phyloP scores from a whole-genome alignment of 306 rosid species.

The Malus fusca region DNA sequence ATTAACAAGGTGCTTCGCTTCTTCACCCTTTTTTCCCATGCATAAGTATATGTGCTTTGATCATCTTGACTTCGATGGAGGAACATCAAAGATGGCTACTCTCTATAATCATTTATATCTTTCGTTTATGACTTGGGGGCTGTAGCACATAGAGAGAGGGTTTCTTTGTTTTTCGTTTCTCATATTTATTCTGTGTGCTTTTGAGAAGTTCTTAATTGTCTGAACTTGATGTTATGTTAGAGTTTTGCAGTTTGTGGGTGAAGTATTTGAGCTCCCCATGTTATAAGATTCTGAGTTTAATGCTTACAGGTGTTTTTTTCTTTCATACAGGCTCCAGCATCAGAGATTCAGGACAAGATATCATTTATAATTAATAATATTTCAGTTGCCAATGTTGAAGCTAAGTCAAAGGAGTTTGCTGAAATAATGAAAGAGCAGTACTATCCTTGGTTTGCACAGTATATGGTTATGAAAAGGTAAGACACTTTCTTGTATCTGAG shows the following conservation, averaged over 20 bases:
- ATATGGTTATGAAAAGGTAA: conserved; percentile 99
- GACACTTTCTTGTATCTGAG: neutral
- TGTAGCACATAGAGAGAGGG: neutral
- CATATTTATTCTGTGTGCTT: neutral
- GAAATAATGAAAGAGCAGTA: conserved; percentile 79
- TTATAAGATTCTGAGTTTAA: conserved; percentile 3
- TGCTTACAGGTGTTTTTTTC: conserved; percentile 3
- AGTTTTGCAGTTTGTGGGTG: neutral
- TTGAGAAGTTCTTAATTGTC: neutral
- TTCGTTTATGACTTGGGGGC: neutral
- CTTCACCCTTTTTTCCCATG: neutral
- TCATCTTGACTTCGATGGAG: neutral
- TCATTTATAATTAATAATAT: conserved; percentile 87
- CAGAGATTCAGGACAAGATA: conserved; percentile 93
- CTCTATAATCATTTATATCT: neutral
- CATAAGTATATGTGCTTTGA: neutral
- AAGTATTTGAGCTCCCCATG: neutral
- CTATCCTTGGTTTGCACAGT: conserved; percentile 96
- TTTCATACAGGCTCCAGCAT: conserved; percentile 77
- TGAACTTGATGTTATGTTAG: neutral
- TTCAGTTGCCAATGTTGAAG: conserved; percentile 63
- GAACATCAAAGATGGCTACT: neutral
- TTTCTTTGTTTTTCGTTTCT: neutral
- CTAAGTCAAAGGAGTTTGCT: conserved; percentile 64
- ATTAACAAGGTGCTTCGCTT: neutral